These are phyloP conservation scores for Mycena olivaceomarginata DNA, from an alignment of 768 basidiomycete species.

Conservation along the genomic window DNA sequence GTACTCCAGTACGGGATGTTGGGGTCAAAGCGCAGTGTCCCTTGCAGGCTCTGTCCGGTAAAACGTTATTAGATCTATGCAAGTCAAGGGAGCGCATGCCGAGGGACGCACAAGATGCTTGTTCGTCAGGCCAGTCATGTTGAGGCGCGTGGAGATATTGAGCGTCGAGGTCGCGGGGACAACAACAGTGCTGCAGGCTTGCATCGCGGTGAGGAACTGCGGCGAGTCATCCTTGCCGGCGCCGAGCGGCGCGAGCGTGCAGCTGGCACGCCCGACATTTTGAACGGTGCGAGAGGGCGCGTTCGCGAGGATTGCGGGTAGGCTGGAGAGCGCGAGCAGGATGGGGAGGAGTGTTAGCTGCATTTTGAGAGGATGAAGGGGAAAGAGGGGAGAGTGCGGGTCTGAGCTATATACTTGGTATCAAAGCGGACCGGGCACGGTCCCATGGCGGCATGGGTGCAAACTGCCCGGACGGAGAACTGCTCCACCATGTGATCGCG, in stretches of 20 bases:
- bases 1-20: conserved; percentile 74
- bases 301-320: background rate
- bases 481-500: conserved; percentile 19
- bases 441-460: conserved; percentile 1
- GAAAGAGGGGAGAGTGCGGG: background rate
- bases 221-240: conserved; percentile 73
- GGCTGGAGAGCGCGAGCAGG: conserved; percentile 4
- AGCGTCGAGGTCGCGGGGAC: conserved; percentile 69
- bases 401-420: background rate
- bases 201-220: conserved; percentile 65
- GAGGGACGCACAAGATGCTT: conserved; percentile 66
- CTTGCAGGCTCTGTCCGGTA: conserved; percentile 64
- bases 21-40: conserved; percentile 70
- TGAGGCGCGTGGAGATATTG: conserved; percentile 69
- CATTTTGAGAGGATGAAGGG: conserved; percentile 6
- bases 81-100: background rate
- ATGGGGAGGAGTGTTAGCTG: background rate
- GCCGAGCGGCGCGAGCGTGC: conserved; percentile 61
- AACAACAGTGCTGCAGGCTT: conserved; percentile 61
- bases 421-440: conserved; percentile 28
- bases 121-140: conserved; percentile 71
- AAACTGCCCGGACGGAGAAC: background rate
- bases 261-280: conserved; percentile 44
- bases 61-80: background rate
- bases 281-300: conserved; percentile 9